Base-by-base conservation (phyloP, 1,139 yeast species). In the Saccharomycopsis phalli region DNA sequence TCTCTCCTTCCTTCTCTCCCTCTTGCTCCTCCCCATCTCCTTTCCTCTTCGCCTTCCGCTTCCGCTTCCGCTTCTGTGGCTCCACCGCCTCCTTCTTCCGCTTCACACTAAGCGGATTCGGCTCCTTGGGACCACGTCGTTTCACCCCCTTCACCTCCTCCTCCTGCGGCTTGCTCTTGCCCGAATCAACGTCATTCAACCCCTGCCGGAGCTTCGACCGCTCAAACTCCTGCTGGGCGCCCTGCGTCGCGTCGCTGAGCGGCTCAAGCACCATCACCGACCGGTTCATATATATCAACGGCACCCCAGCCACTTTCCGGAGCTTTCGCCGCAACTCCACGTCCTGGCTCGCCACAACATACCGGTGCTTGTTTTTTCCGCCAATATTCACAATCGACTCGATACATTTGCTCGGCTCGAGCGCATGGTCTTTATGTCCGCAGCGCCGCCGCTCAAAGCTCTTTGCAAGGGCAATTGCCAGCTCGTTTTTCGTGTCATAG, bases 261-360 rank as follows among this genome's bases (percentile, higher is more conserved):
- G 95, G 95, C 59, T 91, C 99, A 93, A 91, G 79, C 34, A 91
- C 79, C 91, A 91, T 83, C 18, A 93, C 98, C 1, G 95, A 76
- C 49, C 95, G 69, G 55, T 82, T 81, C 74, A 91, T 76, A 58
- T 82, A 87, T 6, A 88, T 65, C 50, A 91, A 61, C 0, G 99
- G 99, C 2, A 86, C 81, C 8, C 95, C 98, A 0, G 98, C 94
- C 13, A 87, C 68, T 26, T 65, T 65, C 50, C 97, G 70, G 48
- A 91, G 65, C 38, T 65, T 63, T 44, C 74, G 71, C 49, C 98
- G 70, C 42, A 88, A 66, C 22, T 73, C 69, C 33, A 72, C 70
- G 52, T 82, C 77, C 55, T 88, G 96, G 0, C 93, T 72, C 1
- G 94, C 96, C 11, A 91, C 83, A 11, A 84, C 69, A 56, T 91